Conservation (phyloP, 2,329 filamentous ascomycete species). For the Rosellinia necatrix region DNA sequence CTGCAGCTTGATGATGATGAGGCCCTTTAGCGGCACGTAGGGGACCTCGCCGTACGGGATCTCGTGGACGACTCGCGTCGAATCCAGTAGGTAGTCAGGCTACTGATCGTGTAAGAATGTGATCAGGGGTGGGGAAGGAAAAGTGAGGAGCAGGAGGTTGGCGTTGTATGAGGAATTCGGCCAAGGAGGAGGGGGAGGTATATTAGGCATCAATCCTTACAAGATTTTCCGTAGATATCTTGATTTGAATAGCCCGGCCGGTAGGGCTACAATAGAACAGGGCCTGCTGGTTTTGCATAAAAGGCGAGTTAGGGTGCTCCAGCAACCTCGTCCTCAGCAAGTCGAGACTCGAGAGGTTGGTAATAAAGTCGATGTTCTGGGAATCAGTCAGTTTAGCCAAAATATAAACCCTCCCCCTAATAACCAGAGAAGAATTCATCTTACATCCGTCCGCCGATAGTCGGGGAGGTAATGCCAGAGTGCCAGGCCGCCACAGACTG, state of each 20-base stretch:
- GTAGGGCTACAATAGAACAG: constrained; percentile 31
- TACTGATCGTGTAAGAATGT: background rate
- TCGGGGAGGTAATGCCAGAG: constrained; percentile 35
- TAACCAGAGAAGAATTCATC: constrained; percentile 2
- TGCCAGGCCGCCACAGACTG: constrained; percentile 36
- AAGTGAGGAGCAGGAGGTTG: background rate
- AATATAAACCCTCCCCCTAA: too few relatives aligned
- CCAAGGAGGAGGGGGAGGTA: background rate
- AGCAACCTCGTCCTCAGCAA: constrained; percentile 32
- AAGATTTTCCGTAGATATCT: constrained; percentile 33
- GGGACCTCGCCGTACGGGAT: constrained; percentile 32
- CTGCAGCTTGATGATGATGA: constrained; percentile 35
- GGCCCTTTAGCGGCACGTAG: constrained; percentile 34
- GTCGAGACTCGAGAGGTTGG: constrained; percentile 31
- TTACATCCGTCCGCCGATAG: constrained; percentile 33
- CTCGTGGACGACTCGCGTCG: constrained; percentile 27
- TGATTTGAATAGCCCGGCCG: constrained; percentile 31
- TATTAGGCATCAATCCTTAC: too few relatives aligned
- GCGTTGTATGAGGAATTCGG: background rate
- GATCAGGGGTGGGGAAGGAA: background rate
- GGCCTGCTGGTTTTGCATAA: constrained; percentile 26
- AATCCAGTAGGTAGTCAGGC: constrained; percentile 32
- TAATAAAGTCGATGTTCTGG: constrained; percentile 38
- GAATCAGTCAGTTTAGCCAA: background rate
- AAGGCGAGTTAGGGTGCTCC: constrained; percentile 32